phyloP scores from a whole-genome alignment of 352 stramenopile species.

The Blastocystis sp. region DNA sequence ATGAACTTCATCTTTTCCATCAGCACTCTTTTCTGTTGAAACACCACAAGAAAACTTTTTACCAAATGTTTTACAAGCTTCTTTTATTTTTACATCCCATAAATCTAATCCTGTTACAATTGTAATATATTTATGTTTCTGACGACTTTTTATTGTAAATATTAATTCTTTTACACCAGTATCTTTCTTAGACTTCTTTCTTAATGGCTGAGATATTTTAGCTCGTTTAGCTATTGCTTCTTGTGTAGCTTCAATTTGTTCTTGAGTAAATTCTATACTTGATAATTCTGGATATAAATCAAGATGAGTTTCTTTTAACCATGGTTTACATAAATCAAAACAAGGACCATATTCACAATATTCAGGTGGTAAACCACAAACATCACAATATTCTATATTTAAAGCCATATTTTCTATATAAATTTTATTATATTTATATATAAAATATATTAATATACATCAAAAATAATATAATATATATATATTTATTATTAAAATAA shows the following conservation, averaged over 20 bases:
- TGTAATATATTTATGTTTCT: constrained; percentile 38
- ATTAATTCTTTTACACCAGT: constrained; percentile 17
- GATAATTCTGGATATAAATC: constrained; percentile 31
- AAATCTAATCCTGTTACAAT: constrained; percentile 32
- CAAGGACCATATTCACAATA: constrained; percentile 37
- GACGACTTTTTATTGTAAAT: constrained; percentile 22
- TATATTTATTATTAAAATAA: too few relatives aligned
- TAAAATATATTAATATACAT: too few relatives aligned
- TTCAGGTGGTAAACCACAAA: constrained; percentile 36
- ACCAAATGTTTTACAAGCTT: constrained; percentile 32
- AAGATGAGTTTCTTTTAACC: constrained; percentile 33
- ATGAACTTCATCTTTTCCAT: constrained; percentile 26
- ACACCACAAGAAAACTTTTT: constrained; percentile 39
- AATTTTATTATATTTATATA: too few relatives aligned
- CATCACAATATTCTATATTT: constrained; percentile 25
- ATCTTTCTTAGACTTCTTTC: constrained; percentile 32
- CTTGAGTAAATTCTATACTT: not conserved
- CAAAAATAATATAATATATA: too few relatives aligned
- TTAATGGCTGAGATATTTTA: not conserved
- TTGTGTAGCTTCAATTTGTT: constrained; percentile 14
- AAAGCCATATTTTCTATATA: too few relatives aligned
- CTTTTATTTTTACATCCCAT: constrained; percentile 38
- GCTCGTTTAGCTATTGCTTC: constrained; percentile 10
- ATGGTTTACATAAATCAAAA: constrained; percentile 37
- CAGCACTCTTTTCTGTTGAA: constrained; percentile 23